Evolutionary conservation across 2,329 filamentous ascomycete genomes (phyloP), one percentile per base, ranked within the genome.

Genomic region (Colletotrichum echinochloae): DNA sequence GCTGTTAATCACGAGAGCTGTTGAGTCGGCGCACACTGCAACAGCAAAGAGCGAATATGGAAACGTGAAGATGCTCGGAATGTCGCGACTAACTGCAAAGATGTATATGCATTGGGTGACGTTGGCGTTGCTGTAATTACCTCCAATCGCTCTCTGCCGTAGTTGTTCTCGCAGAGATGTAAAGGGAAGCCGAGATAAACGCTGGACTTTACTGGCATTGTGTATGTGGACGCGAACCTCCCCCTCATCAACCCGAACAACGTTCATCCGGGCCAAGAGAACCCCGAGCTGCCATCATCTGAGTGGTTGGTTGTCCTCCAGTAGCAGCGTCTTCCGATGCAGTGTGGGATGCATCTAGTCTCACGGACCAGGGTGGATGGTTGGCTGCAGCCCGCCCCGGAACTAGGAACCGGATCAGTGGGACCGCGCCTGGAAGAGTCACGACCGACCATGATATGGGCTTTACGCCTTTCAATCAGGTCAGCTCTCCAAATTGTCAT

Each of bases 291-390:
- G 28, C 41, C 41, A 33, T 66, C 33, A 51, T 18, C 33, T 49
- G 26, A 61, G 49, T 66, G 63, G 63, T 39, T 48, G 41, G 49
- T 2, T 14, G 23, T 26, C 63, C 28, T 57, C 51, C 51, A 67
- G 57, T 65, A 37, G 52, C 30, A 44, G 49, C 54, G 52, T 41
- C 52, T 23, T n/a, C 48, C 44, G 44, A 67, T 52, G 41, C 46
- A 54, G 64, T 62, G 57, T 70, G 64, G 56, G 48, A 70, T 67
- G 64, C 57, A 67, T 62, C 46, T 35, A 62, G 35, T 41, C 54
- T 52, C 37, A 61, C 9, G 18, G 51, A 48, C 23, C 59, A 49
- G n/a, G 37, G 41, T 66, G 23, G 20, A 35, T 51, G 67, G 64
- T 51, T 67, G 64, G 67, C 56, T 64, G 55, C 61, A 70, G 60